These are phyloP conservation scores for Porogramme epimiltina DNA, from an alignment of 1,284 basidiomycete genomes.

Conservation along the genomic window DNA sequence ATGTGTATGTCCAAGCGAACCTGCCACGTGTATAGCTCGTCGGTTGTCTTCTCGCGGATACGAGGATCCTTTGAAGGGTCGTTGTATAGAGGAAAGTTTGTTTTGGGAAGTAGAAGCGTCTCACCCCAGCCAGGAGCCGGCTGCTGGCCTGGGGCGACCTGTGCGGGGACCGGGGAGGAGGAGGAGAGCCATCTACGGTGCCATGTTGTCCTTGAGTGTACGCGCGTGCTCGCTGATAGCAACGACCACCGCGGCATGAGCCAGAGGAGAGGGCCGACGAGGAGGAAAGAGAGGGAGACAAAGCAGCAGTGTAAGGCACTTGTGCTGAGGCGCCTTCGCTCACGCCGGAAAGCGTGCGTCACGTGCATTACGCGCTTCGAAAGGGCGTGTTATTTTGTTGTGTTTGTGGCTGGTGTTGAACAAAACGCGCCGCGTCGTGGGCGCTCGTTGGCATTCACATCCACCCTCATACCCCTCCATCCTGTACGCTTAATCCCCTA, in stretches of 20 bases:
- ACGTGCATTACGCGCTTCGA: constrained; percentile 26
- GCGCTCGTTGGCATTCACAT: constrained; percentile 21
- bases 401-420: constrained; percentile 36
- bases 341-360: constrained; percentile 13
- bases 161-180: constrained; percentile 28
- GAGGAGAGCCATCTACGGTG: constrained; percentile 17
- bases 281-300: neutral
- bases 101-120: constrained; percentile 85
- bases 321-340: too few relatives aligned
- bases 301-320: neutral
- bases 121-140: constrained; percentile 38
- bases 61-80: constrained; percentile 69
- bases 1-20: constrained; percentile 43
- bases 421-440: constrained; percentile 30
- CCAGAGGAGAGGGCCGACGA: neutral
- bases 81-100: constrained; percentile 77
- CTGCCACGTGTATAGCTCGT: constrained; percentile 87
- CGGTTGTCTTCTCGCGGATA: constrained; percentile 70
- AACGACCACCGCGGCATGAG: constrained; percentile 22
- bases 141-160: constrained; percentile 17
- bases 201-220: constrained; percentile 6
- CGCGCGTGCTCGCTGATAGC: constrained; percentile 10
- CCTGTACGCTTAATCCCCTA: constrained; percentile 21
- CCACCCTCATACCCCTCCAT: constrained; percentile 24
- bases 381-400: constrained; percentile 32